Evolutionary conservation across 2,329 filamentous ascomycete genomes (phyloP), one percentile per base, ranked within the genome.

Genomic region (Aspergillus fijiensis): DNA sequence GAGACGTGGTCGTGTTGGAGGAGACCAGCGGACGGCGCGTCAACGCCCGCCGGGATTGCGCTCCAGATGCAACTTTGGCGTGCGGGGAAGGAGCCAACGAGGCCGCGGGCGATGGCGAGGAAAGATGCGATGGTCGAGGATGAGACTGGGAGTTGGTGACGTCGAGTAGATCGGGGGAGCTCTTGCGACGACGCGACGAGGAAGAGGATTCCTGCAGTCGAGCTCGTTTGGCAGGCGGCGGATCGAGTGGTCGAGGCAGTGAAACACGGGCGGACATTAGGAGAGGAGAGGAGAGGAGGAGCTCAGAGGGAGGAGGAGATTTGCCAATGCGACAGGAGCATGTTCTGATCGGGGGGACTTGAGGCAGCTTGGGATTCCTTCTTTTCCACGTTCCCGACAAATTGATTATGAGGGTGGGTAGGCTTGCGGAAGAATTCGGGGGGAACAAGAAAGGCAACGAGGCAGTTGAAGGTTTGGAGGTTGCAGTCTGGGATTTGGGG

Each of bases 251-350:
- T 57, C 65, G 50, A 60, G 51, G 72, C 69, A 72, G 64, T 59
- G 70, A 67, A 65, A 68, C 70, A 61, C 72, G 72, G 62, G 73
- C 64, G 57, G 71, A 69, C 74, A 76, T 76, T 33, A 68, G 47
- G 57, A 60, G 58, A 55, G 60, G 60, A 61, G 45, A 27, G 42
- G 56, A 27, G 57, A 60, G 63, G 58, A 55, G 61, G 39, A 29
- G 42, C 57, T 76, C 39, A 67, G 31, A 55, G 58, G 63, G 57
- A 56, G 60, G 60, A 29, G 35, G 57, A 12, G 55, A 42, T 48
- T 45, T n/a, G 39, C 14, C 39, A n/a, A 19, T 19, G 39, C 39
- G 39, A 45, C 39, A 45, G 39, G n/a, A 19, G 16, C 39, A 45
- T 45, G 16, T 45, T 45, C 39, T 45, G 39, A 14, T 45, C 39